Evolutionary conservation across 805 yeast genomes (phyloP), one percentile per base, ranked within the genome.

Genomic region (Barnettozyma salicaria): DNA sequence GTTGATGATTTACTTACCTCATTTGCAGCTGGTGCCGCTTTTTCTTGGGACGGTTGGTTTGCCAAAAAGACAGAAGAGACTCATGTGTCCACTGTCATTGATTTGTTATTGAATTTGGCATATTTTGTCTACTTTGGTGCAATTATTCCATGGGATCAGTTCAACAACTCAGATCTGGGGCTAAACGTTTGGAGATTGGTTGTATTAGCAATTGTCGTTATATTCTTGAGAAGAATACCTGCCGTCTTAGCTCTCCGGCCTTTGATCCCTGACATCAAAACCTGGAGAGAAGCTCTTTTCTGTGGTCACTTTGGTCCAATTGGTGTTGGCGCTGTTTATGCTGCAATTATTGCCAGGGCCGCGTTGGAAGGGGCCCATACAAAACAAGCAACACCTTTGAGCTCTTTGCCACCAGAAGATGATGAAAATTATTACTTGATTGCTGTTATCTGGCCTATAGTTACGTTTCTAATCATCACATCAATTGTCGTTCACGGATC

Each of bases 301-400:
- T 86, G 94, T 58, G 96, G 96, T 16, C 96, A 88, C 62, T 88
- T 89, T 59, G 97, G 97, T 13, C 96, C 97, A 2, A 85, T 89
- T 53, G 97, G 97, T 32, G 96, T 88, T 17, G 96, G 96, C 40
- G 95, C 95, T 2, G 68, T 88, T 7, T 87, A 84, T 59, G 90
- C 92, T 28, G 79, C 85, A 6, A 78, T 88, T 34, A 65, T 87
- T 44, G 86, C 95, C 1, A 73, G 90, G 43, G 74, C 77, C 8
- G 82, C 79, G 43, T 61, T 83, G 36, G 94, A 85, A 53, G 65
- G 60, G 7, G 64, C 61, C 40, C 62, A 66, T 13, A 65, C 72
- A 17, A 63, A 55, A 5, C 74, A 70, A 19, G 73, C 72, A 27
- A 76, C 83, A 0, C 90, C 90, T 0, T 55, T 78, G 23, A 63